Conservation (phyloP, 768 basidiomycete species). For the Tylopilus rubrobrunneus region DNA sequence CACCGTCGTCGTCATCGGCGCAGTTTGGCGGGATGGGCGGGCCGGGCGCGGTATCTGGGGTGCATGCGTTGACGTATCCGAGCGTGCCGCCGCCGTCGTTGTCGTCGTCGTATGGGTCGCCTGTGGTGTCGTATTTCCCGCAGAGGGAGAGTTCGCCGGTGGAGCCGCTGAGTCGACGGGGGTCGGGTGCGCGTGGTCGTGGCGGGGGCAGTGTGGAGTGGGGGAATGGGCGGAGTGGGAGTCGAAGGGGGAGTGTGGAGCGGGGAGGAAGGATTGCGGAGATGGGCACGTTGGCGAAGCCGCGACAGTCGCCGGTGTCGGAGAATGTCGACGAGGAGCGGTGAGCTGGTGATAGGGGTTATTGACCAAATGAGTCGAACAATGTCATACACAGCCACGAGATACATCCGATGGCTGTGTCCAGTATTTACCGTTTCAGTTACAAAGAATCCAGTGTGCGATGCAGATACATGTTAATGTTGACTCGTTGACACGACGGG, state of each 20-base stretch:
- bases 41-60: conserved; percentile 24
- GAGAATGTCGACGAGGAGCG: conserved; percentile 2
- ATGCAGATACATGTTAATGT: too few species aligned
- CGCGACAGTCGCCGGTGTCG: conserved; percentile 30
- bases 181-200: conserved; percentile 40
- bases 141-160: conserved; percentile 48
- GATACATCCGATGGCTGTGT: too few species aligned
- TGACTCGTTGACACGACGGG: too few species aligned
- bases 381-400: neutral
- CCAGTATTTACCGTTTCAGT: too few species aligned
- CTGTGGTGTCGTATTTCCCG: conserved; percentile 45
- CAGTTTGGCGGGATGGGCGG: conserved; percentile 2
- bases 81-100: conserved; percentile 81
- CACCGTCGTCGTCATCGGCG: conserved; percentile 52
- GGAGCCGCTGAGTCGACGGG: conserved; percentile 53
- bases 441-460: too few species aligned
- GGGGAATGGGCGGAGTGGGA: conserved; percentile 30
- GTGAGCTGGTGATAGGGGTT: neutral
- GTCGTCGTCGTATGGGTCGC: conserved; percentile 75
- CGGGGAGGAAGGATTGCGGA: conserved; percentile 67
- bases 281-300: conserved; percentile 49
- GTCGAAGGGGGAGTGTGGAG: conserved; percentile 57
- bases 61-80: conserved; percentile 63
- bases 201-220: conserved; percentile 18
- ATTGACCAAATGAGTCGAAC: neutral